phyloP scores from a whole-genome alignment of 2,329 filamentous ascomycete species.

The Fusarium bulbicola region DNA sequence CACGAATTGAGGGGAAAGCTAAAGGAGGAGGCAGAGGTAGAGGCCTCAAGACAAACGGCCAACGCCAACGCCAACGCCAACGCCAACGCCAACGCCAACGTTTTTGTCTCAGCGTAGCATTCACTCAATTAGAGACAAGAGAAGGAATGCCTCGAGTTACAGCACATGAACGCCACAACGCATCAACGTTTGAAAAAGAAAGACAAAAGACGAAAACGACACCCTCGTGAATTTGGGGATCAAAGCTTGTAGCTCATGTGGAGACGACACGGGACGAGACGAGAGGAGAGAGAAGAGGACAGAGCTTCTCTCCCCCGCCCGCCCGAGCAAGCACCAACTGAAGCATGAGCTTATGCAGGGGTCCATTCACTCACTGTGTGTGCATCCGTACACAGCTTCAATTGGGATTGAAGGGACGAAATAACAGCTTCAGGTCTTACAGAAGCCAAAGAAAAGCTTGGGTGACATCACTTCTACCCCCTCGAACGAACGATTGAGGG shows the following conservation, averaged over 20 bases:
- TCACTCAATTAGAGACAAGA: not conserved
- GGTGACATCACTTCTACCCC: constrained; percentile 24
- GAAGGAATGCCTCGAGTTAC: not conserved
- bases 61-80: not conserved
- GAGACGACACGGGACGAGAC: not conserved
- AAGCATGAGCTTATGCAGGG: not conserved
- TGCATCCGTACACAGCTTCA: not conserved
- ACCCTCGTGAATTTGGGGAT: not conserved
- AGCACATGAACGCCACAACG: constrained; percentile 15
- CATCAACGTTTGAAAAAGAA: not conserved
- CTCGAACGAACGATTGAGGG: constrained; percentile 27
- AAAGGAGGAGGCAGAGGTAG: not conserved
- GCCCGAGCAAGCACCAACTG: not conserved
- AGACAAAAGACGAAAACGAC: not conserved
- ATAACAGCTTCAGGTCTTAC: constrained; percentile 18
- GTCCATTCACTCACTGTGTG: not conserved
- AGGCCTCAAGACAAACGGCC: constrained; percentile 9
- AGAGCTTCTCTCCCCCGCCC: not conserved
- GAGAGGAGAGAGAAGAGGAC: not conserved
- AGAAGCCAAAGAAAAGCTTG: constrained; percentile 3
- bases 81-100: not conserved
- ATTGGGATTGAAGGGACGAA: not conserved
- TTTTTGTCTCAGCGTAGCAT: not conserved
- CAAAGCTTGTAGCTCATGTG: not conserved
- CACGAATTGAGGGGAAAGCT: constrained; percentile 11